These are phyloP conservation scores for Climacium dendroides DNA, from an alignment of 225 moss, liverwort and hornwort species.

Conservation along the genomic window DNA sequence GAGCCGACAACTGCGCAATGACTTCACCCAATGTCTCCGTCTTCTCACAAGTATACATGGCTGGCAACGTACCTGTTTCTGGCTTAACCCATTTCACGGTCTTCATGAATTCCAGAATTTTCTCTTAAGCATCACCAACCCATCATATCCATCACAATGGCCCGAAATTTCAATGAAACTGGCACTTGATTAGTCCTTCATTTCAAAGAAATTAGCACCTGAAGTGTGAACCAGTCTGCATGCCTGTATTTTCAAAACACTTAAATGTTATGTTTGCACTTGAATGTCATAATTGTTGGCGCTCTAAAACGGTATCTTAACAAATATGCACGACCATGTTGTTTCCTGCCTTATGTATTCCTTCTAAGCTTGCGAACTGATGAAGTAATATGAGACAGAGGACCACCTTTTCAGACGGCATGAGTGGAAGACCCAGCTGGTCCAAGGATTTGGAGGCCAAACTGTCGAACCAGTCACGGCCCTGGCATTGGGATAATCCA, in stretches of 20 bases:
- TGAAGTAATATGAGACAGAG: neutral
- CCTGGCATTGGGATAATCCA: conserved; percentile 66
- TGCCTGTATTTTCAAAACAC: neutral
- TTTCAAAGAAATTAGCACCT: neutral
- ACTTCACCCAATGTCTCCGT: conserved; percentile 44
- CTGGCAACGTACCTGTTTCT: conserved; percentile 31
- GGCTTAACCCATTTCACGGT: conserved; percentile 20
- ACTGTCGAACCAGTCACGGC: conserved; percentile 84
- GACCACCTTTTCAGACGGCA: conserved; percentile 39
- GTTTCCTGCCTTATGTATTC: neutral
- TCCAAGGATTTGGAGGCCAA: conserved; percentile 52
- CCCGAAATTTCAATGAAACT: too few relatives aligned
- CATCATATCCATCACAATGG: neutral
- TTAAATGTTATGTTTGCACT: neutral
- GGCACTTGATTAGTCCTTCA: neutral
- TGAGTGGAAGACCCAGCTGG: conserved; percentile 61
- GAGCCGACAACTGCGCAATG: conserved; percentile 27
- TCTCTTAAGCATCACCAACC: neutral
- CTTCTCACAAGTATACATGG: conserved; percentile 43
- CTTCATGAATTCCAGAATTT: conserved; percentile 67
- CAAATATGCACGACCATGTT: neutral
- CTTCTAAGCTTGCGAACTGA: neutral
- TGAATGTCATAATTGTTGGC: neutral
- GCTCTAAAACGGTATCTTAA: neutral
- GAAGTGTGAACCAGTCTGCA: neutral